Percentiles rank a stretch among this genome's conserved stretches.
phyloP scores from a whole-genome alignment of 108 stramenopile species.

The Aurantiochytrium sp. region DNA sequence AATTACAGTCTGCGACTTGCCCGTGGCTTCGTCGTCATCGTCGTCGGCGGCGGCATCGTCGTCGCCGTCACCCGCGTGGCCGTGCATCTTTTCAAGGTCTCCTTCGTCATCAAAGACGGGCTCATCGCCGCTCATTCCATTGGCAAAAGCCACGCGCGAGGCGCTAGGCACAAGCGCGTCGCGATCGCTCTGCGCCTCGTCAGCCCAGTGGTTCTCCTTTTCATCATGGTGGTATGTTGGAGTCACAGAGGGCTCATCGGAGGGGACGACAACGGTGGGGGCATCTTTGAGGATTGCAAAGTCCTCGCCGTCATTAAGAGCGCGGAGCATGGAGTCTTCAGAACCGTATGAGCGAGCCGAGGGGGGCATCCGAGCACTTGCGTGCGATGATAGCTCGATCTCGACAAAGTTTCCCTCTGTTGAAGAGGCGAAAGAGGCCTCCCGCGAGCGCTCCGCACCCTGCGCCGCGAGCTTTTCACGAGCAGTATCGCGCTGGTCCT shows the following conservation, averaged over 20 bases:
- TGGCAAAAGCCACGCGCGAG: no score
- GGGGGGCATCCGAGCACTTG: not conserved
- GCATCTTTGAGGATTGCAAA: no score
- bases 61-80: not conserved
- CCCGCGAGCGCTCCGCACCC: not conserved
- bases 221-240: no score
- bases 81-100: not conserved
- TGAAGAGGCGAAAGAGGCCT: not conserved
- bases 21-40: not conserved
- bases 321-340: no score
- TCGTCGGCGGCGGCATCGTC: not conserved
- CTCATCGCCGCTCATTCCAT: not conserved
- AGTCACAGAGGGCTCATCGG: no score
- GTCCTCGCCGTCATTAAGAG: no score
- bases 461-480: not conserved
- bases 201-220: no score
- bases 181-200: no score
- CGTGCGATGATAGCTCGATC: not conserved
- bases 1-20: slow-evolving; percentile 43
- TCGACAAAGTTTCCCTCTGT: not conserved
- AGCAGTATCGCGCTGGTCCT: not conserved
- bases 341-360: not conserved
- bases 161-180: no score
- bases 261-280: no score
- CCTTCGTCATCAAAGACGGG: not conserved